Evolutionary conservation across 1,284 basidiomycete species (phyloP).

Genomic region (Boletellus deceptivus): DNA sequence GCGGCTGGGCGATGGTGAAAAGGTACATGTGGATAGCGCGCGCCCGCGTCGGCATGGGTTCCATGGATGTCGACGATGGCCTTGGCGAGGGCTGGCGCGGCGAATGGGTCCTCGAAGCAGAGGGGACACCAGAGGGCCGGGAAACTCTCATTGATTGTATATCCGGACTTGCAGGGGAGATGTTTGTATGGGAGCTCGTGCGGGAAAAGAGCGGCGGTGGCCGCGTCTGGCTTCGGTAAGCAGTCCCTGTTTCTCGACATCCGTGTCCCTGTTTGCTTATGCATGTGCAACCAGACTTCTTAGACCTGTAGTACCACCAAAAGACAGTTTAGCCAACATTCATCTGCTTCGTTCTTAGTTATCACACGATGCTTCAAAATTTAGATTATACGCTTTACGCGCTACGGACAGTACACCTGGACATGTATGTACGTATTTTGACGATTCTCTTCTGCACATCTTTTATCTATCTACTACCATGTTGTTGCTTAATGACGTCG

Average conservation of each 20-base stretch:
- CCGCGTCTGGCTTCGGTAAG: slow-evolving; percentile 64
- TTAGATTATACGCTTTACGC: slow-evolving; percentile 21
- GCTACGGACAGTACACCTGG: slow-evolving; percentile 14
- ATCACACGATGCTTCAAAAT: slow-evolving; percentile 19
- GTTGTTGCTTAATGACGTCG: slow-evolving; percentile 20
- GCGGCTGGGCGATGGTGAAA: slow-evolving; percentile 53
- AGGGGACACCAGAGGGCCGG: slow-evolving; percentile 68
- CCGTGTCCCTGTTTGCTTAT: not conserved
- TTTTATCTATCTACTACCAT: slow-evolving; percentile 3
- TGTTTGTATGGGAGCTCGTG: slow-evolving; percentile 55
- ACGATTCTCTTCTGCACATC: slow-evolving; percentile 3
- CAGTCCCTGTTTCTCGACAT: not conserved
- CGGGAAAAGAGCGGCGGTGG: slow-evolving; percentile 58
- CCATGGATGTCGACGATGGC: slow-evolving; percentile 34
- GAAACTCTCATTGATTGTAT: slow-evolving; percentile 55
- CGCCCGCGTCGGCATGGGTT: slow-evolving; percentile 42
- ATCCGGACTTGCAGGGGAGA: slow-evolving; percentile 36
- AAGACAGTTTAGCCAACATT: slow-evolving; percentile 23
- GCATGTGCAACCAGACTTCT: slow-evolving; percentile 17
- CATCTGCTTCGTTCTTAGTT: slow-evolving; percentile 21
- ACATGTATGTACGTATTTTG: slow-evolving; percentile 15
- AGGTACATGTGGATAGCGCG: slow-evolving; percentile 63
- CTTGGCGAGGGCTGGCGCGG: slow-evolving; percentile 69
- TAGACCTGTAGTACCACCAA: slow-evolving; percentile 20
- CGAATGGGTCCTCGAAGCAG: slow-evolving; percentile 73